Percentiles rank a stretch among this genome's conserved stretches.
Evolutionary conservation across 2,329 filamentous ascomycete species (phyloP).

Genomic region (Diplodia mutila): DNA sequence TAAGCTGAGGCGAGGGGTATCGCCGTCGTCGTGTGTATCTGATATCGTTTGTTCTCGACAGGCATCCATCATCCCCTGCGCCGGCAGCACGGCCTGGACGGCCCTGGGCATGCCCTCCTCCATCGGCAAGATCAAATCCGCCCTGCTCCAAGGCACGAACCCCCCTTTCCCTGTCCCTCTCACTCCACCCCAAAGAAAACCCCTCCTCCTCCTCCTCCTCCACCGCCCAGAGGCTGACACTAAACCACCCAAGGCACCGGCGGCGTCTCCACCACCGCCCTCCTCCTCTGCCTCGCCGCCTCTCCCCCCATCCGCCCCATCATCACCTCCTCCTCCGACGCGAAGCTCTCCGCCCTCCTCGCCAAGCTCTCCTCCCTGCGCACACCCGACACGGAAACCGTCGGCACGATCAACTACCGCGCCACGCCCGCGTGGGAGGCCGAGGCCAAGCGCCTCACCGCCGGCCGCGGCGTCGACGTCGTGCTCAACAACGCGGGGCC

Average conservation of each 20-base stretch:
- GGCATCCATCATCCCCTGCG: constrained; percentile 32
- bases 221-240: background rate
- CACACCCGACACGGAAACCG: background rate
- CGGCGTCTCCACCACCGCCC: constrained; percentile 44
- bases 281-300: constrained; percentile 33
- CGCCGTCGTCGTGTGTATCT: no score
- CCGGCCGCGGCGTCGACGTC: constrained; percentile 47
- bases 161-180: no score
- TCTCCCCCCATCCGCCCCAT: constrained; percentile 47
- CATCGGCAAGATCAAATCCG: constrained; percentile 2
- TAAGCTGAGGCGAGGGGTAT: no score
- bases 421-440: constrained; percentile 57
- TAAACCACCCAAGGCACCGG: constrained; percentile 38
- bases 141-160: constrained; percentile 29
- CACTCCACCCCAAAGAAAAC: no score
- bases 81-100: constrained; percentile 34
- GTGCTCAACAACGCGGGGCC: constrained; percentile 47
- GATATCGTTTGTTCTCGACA: background rate
- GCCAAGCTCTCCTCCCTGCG: constrained; percentile 35
- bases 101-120: constrained; percentile 29
- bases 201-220: background rate
- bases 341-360: constrained; percentile 58
- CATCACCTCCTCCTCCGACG: constrained; percentile 61
- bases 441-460: constrained; percentile 54
- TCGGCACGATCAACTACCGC: constrained; percentile 62